phyloP scores from a whole-genome alignment of 306 rosid species.

The Luffa acutangula region DNA sequence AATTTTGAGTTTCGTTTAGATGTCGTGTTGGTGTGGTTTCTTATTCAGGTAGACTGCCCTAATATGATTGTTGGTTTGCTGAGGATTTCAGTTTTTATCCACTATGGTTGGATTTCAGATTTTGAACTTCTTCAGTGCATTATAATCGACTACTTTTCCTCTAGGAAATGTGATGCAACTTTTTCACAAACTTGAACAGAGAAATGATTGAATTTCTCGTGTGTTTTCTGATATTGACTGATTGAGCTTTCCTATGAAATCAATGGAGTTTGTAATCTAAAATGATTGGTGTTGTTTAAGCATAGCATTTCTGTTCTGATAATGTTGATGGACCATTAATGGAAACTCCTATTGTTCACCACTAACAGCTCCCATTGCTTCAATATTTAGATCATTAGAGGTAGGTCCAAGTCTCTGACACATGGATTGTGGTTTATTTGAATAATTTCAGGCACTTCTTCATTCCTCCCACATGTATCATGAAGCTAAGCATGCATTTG shows the following conservation, averaged over 20 bases:
- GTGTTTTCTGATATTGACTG: neutral
- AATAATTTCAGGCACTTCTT: constrained; percentile 66
- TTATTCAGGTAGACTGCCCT: neutral
- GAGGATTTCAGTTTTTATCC: neutral
- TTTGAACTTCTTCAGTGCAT: neutral
- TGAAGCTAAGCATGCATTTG: constrained; percentile 85
- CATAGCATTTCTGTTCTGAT: neutral
- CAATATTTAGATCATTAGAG: neutral
- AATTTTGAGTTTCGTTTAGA: neutral
- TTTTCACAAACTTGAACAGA: neutral
- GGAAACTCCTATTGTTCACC: neutral
- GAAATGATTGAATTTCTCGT: neutral
- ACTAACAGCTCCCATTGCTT: neutral
- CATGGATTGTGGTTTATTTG: neutral
- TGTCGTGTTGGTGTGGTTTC: neutral
- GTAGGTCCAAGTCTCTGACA: neutral
- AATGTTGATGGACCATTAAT: neutral
- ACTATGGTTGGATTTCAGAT: neutral
- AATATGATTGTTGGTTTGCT: neutral
- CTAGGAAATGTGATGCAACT: neutral
- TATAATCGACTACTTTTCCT: neutral
- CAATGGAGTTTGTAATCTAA: neutral
- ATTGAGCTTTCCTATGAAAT: neutral
- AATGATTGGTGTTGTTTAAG: neutral
- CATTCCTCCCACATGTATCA: constrained; percentile 97